These are phyloP conservation scores for Daldinia childiae DNA, from an alignment of 495 filamentous ascomycete genomes.

Conservation along the genomic window DNA sequence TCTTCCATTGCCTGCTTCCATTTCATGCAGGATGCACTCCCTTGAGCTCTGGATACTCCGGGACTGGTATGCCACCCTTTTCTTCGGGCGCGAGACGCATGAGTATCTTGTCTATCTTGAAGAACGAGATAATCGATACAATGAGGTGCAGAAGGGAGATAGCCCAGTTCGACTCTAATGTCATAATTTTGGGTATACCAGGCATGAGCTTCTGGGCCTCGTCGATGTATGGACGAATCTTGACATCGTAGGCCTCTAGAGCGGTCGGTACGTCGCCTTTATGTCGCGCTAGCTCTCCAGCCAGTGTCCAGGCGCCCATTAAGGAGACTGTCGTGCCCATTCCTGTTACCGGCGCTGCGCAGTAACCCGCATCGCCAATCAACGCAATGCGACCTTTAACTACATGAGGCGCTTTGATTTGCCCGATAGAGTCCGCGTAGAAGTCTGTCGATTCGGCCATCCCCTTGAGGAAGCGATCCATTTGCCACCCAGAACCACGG, in stretches of 20 bases:
- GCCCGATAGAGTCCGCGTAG: constrained; percentile 53
- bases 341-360: constrained; percentile 56
- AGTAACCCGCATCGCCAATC: constrained; percentile 63
- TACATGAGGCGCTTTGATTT: constrained; percentile 53
- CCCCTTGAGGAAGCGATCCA: constrained; percentile 24
- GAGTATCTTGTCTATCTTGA: constrained; percentile 47
- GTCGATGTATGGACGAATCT: constrained; percentile 53
- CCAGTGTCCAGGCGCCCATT: constrained; percentile 60
- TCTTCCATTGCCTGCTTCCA: background rate
- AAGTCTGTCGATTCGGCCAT: constrained; percentile 40
- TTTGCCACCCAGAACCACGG: constrained; percentile 32
- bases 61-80: constrained; percentile 50
- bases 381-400: constrained; percentile 55
- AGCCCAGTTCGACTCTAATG: constrained; percentile 41
- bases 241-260: constrained; percentile 54
- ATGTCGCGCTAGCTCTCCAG: constrained; percentile 60
- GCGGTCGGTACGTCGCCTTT: constrained; percentile 43
- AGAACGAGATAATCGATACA: constrained; percentile 43
- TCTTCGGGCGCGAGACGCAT: constrained; percentile 45
- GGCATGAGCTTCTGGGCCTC: constrained; percentile 49
- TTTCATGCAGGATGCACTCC: background rate
- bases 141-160: constrained; percentile 46
- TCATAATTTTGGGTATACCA: constrained; percentile 36
- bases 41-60: constrained; percentile 52
- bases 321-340: constrained; percentile 61